Evolutionary conservation across 2,329 filamentous ascomycete genomes (phyloP).

Genomic region (Malbranchea cinnamomea): DNA sequence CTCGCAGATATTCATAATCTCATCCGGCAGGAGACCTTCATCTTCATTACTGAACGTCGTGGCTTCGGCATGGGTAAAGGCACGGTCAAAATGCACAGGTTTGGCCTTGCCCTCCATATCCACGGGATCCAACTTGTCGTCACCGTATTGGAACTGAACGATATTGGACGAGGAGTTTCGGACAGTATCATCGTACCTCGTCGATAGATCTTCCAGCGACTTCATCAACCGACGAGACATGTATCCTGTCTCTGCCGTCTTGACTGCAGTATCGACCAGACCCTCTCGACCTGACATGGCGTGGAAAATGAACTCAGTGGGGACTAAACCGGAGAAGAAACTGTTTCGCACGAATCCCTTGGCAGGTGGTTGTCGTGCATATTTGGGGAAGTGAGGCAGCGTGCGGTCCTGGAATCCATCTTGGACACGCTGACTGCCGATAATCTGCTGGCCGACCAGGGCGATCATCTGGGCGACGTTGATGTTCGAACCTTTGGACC

Average conservation of each 20-base stretch:
- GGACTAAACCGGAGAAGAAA: constrained; percentile 83
- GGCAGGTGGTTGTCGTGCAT: constrained; percentile 75
- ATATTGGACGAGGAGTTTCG: constrained; percentile 77
- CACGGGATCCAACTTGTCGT: constrained; percentile 86
- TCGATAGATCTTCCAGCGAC: constrained; percentile 84
- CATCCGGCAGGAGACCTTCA: constrained; percentile 53
- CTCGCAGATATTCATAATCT: constrained; percentile 56
- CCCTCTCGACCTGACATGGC: constrained; percentile 97
- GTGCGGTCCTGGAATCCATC: constrained; percentile 95
- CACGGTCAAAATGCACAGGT: constrained; percentile 82
- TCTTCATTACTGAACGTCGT: constrained; percentile 70
- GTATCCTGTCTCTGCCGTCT: constrained; percentile 96
- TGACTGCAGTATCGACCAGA: constrained; percentile 95
- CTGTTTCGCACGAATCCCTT: constrained; percentile 97
- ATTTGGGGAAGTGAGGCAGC: constrained; percentile 88
- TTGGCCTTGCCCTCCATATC: constrained; percentile 94
- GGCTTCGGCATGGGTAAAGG: constrained; percentile 66
- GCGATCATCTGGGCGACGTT: constrained; percentile 99
- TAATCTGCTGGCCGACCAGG: constrained; percentile 94
- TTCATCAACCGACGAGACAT: constrained; percentile 99
- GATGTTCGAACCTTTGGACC: constrained; percentile 92
- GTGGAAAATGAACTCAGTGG: constrained; percentile 94
- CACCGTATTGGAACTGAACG: constrained; percentile 95
- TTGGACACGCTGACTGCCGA: constrained; percentile 77
- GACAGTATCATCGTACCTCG: constrained; percentile 87